These are phyloP conservation scores for Teunomyces atbi DNA, from an alignment of 805 yeast genomes.

Conservation along the genomic window DNA sequence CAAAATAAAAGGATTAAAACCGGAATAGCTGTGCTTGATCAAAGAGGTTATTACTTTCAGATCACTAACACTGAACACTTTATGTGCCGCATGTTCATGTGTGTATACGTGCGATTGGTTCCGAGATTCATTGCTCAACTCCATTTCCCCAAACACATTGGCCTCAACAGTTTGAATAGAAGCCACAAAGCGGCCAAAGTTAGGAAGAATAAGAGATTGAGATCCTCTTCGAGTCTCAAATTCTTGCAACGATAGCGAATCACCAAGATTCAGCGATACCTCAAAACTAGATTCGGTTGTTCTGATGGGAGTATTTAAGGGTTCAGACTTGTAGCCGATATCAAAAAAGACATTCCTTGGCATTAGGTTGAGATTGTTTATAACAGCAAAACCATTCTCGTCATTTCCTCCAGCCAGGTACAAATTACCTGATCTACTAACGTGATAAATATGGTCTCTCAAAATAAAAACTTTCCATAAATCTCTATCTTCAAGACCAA, in stretches of 20 bases:
- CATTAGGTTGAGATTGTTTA: conserved; percentile 14
- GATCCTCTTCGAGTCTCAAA: conserved; percentile 16
- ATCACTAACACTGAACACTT: conserved; percentile 29
- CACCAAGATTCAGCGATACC: conserved; percentile 8
- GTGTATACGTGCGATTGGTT: conserved; percentile 9
- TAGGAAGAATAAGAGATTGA: conserved; percentile 29
- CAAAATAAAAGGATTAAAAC: conserved; percentile 61
- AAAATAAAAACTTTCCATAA: conserved; percentile 80
- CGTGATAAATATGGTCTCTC: conserved; percentile 63
- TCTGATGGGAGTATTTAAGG: conserved; percentile 15
- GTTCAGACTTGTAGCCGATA: conserved; percentile 37
- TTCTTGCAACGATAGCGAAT: conserved; percentile 10
- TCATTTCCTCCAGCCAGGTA: neutral
- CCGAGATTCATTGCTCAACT: conserved; percentile 28
- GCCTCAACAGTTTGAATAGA: conserved; percentile 41
- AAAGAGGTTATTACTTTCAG: conserved; percentile 32
- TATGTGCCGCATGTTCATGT: conserved; percentile 11
- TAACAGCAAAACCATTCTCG: conserved; percentile 4
- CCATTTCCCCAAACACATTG: conserved; percentile 47
- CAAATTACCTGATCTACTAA: conserved; percentile 36
- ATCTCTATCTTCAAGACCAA: conserved; percentile 73
- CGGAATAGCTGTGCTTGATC: conserved; percentile 61
- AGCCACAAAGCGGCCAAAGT: conserved; percentile 29
- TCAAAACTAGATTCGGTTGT: conserved; percentile 21
- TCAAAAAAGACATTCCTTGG: conserved; percentile 41